Evolutionary conservation across 1,284 basidiomycete species (phyloP), one percentile per base, ranked within the genome.

Genomic region (Apiotrichum sp.): DNA sequence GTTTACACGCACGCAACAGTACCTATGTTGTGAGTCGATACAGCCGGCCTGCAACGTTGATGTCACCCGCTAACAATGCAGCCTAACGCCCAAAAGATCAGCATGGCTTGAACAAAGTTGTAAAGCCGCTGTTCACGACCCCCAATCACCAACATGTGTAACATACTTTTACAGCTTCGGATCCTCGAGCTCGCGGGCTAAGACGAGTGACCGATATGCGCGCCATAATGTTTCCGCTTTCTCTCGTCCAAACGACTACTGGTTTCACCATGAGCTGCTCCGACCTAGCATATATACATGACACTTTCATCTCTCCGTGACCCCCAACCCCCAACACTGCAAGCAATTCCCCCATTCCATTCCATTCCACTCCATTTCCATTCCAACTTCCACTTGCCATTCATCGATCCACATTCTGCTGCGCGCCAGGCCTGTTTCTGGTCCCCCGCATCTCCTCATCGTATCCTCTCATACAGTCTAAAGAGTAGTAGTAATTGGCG

Each of bases 31-130:
- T 61, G 56, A 57, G 59, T 61, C 3, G n/a, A 22, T 22, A 22
- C 22, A 22, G 22, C 22, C 22, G 22, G 22, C 22, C 22, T 22
- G 22, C 22, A 22, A 22, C 22, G 22, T 22, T 22, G 22, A 22
- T 22, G 22, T 22, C 22, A 22, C 22, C 22, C 22, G 22, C 22
- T 22, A 22, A 22, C 39, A 36, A 43, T 34, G 3, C 51, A 59
- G 58, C 53, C 59, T 46, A 61, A 61, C 38, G 59, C 59, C 43
- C 59, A 58, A 56, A 61, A 61, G 52, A 50, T 61, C 52, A 58
- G 59, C 52, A 55, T 61, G 56, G 59, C 56, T 16, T 61, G 22
- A 56, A 44, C 22, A 22, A 22, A 22, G 22, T 22, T 22, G 22
- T 22, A 22, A 22, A 22, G 22, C 22, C 22, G 22, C 22, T 22